Evolutionary conservation across 192 early-diverging fungal species (phyloP), one percentile per base, ranked within the genome.

Genomic region (Tieghemiomyces parasiticus): DNA sequence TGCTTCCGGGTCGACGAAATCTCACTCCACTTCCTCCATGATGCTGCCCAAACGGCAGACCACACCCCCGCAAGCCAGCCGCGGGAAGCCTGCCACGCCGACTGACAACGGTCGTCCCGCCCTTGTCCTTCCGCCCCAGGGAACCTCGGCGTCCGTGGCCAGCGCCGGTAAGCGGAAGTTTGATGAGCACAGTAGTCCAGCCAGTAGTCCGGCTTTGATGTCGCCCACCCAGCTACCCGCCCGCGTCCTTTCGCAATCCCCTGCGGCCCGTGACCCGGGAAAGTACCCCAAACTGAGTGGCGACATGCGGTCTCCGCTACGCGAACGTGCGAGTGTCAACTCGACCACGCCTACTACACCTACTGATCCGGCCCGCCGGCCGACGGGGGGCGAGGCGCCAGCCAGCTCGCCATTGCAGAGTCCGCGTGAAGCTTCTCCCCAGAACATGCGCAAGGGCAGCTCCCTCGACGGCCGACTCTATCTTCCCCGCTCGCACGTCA

Each of bases 121-220:
- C n/a, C n/a, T n/a, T n/a, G n/a, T n/a, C n/a, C n/a, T n/a, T n/a
- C n/a, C n/a, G n/a, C n/a, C n/a, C n/a, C n/a, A n/a, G n/a, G n/a
- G n/a, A n/a, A n/a, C n/a, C n/a, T n/a, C n/a, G n/a, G n/a, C n/a
- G n/a, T 30, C 50, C 22, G 50, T 14, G 50, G 0, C 4, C 26
- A 24, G 26, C 50, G 26, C 26, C 24, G 26, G 50, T 52, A 52
- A 52, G 24, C 50, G 50, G 26, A 52, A 52, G 8, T 52, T 52
- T 8, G 26, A 30, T 2, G 50, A 52, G 30, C 30, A 24, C 2
- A 13, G 2, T 0, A 52, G 50, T 52, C 50, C 50, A 24, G 20
- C 26, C 1, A 24, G 12, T 13, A 52, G 50, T 52, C 50, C 50
- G 26, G 14, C 50, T 24, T 16, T 24, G 20, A 28, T 25, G 30